Evolutionary conservation across 1,139 yeast species (phyloP).

Genomic region (Trichomonascaceae sp.): DNA sequence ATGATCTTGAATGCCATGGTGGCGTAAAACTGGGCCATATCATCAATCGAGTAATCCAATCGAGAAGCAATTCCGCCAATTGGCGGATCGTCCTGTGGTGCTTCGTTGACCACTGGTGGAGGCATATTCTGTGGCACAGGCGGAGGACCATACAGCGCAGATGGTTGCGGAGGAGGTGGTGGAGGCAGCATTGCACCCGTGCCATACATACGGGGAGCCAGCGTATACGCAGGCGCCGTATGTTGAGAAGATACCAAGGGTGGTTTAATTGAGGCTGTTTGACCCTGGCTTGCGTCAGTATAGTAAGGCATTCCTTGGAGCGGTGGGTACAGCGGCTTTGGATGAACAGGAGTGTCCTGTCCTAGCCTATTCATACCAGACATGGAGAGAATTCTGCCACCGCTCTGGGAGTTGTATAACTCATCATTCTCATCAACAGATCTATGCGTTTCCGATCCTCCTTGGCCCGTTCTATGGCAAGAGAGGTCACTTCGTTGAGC

Average conservation of each 20-base stretch:
- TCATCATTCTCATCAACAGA: too few relatives aligned
- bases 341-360: too few relatives aligned
- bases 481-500: too few relatives aligned
- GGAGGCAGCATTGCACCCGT: constrained; percentile 5
- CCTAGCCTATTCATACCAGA: too few relatives aligned
- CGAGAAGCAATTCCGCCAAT: constrained; percentile 68
- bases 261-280: constrained; percentile 11
- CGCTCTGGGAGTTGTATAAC: too few relatives aligned
- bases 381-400: constrained; percentile 9
- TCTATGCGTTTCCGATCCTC: too few relatives aligned
- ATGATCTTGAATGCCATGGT: constrained; percentile 54
- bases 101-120: not conserved
- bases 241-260: constrained; percentile 4
- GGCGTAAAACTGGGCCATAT: constrained; percentile 66
- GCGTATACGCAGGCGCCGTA: not conserved
- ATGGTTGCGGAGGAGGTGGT: constrained; percentile 7
- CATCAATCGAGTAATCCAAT: constrained; percentile 62
- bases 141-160: constrained; percentile 5
- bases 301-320: constrained; percentile 15
- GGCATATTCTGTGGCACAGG: constrained; percentile 3
- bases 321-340: too few relatives aligned
- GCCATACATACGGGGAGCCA: constrained; percentile 1
- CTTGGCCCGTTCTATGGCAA: too few relatives aligned
- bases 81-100: constrained; percentile 6
- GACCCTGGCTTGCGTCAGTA: constrained; percentile 14